phyloP scores from a whole-genome alignment of 345 rosid species.

The Arabidopsis thaliana region TAIR10.1 NC_003071.7:11967501-11968000 shows the following conservation, averaged over 20 bases:
- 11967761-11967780: background rate
- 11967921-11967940: background rate
- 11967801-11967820: background rate
- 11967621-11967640: background rate
- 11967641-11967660: constrained; percentile 14
- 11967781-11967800: background rate
- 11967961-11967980: background rate
- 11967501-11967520: constrained; percentile 28
- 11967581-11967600: constrained; percentile 1
- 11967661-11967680: constrained; percentile 15
- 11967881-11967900: background rate
- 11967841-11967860: background rate
- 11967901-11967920: background rate
- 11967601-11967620: background rate
- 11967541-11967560: constrained; percentile 34
- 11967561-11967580: constrained; percentile 14
- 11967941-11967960: no score
- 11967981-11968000: background rate
- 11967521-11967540: constrained; percentile 22
- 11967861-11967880: background rate
- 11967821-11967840: background rate
- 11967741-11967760: constrained; percentile 17
- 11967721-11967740: constrained; percentile 30
- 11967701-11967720: background rate
- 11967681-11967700: constrained; percentile 20